Evolutionary conservation across 148 eudicot species (phyloP).

Genomic region (Simmondsia chinensis): DNA sequence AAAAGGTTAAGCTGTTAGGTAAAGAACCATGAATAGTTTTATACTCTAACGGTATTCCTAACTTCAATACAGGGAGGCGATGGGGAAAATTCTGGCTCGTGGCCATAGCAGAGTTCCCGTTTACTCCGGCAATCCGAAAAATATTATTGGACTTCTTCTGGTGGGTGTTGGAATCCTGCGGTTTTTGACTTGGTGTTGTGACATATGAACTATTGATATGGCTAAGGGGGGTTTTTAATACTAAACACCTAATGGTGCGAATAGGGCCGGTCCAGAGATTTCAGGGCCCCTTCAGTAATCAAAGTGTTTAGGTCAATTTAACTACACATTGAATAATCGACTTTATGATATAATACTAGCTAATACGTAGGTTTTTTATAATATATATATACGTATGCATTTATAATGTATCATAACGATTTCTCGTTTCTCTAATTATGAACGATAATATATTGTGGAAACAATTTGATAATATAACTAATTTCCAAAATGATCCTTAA

Average conservation of each 20-base stretch:
- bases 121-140: constrained; percentile 76
- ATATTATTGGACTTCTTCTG: constrained; percentile 84
- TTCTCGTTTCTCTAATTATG: too few species aligned
- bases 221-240: background rate
- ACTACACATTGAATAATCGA: too few species aligned
- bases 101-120: constrained; percentile 99
- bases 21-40: background rate
- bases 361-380: too few species aligned
- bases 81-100: constrained; percentile 90
- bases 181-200: background rate
- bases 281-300: too few species aligned
- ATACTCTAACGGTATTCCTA: background rate
- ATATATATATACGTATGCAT: too few species aligned
- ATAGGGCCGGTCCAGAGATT: too few species aligned
- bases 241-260: background rate
- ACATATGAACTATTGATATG: background rate
- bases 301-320: too few species aligned
- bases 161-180: constrained; percentile 28
- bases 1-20: background rate
- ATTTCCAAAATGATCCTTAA: too few species aligned
- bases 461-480: too few species aligned
- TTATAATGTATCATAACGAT: too few species aligned
- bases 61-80: constrained; percentile 65
- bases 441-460: too few species aligned
- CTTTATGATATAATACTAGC: too few species aligned